Evolutionary conservation across 257 asterid species (phyloP).

Genomic region (Coffea eugenioides): DNA sequence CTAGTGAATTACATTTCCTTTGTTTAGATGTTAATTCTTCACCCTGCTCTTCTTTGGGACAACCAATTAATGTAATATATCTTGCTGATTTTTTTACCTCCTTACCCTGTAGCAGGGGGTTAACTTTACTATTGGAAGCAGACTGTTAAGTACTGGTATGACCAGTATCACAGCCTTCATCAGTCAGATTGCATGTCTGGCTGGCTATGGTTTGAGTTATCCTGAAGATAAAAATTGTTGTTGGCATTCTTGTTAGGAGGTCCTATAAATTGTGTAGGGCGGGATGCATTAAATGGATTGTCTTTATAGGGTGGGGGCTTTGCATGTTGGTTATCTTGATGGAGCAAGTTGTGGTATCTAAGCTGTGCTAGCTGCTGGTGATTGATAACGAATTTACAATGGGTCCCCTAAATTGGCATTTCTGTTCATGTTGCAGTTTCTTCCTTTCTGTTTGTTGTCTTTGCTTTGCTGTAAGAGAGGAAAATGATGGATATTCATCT

Average conservation of each 20-base stretch:
- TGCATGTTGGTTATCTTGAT: background rate
- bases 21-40: too few relatives aligned
- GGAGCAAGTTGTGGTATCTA: background rate
- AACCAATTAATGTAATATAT: too few relatives aligned
- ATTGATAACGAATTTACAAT: background rate
- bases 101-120: too few relatives aligned
- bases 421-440: background rate
- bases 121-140: too few relatives aligned
- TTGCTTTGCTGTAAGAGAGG: background rate
- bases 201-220: background rate
- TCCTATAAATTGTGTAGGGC: too few relatives aligned
- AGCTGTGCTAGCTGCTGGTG: background rate
- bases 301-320: background rate
- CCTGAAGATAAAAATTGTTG: background rate
- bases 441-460: background rate
- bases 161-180: background rate
- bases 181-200: background rate
- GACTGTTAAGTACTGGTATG: background rate
- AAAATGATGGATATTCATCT: background rate
- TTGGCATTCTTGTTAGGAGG: too few relatives aligned
- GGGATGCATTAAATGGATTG: background rate
- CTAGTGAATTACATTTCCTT: too few relatives aligned
- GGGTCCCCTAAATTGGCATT: background rate
- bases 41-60: too few relatives aligned
- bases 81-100: too few relatives aligned